These are phyloP conservation scores for Melaleuca quinquenervia DNA, from an alignment of 345 rosid genomes.

Conservation along the genomic window DNA sequence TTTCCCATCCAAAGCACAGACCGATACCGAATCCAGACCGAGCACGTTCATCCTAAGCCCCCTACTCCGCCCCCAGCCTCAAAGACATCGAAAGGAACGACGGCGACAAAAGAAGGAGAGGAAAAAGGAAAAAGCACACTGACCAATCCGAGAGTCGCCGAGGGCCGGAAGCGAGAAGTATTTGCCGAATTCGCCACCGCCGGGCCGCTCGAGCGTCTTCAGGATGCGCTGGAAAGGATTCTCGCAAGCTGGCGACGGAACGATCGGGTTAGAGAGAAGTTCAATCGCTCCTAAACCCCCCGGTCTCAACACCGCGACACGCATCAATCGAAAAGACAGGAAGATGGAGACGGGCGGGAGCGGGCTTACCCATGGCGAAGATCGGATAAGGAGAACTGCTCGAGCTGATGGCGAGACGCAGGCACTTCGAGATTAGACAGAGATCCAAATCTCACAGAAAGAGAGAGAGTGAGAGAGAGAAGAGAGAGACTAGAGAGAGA, in stretches of 20 bases:
- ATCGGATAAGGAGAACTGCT: neutral
- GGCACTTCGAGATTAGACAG: neutral
- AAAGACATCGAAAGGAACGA: neutral
- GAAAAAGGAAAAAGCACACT: constrained; percentile 8
- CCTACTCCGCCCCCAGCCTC: too few species aligned
- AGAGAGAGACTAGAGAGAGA: neutral
- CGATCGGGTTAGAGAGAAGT: neutral
- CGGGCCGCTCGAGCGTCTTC: constrained; percentile 60
- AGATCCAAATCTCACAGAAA: neutral
- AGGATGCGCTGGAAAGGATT: constrained; percentile 48
- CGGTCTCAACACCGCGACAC: neutral
- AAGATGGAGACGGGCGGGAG: neutral
- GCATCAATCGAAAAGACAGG: neutral
- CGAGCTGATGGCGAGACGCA: neutral
- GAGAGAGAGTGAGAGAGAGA: too few species aligned
- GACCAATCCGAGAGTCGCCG: constrained; percentile 61
- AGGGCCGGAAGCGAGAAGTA: constrained; percentile 65
- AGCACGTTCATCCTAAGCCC: neutral
- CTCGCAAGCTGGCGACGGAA: constrained; percentile 20
- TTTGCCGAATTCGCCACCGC: constrained; percentile 49
- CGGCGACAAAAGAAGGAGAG: neutral
- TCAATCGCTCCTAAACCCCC: neutral
- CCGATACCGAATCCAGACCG: neutral
- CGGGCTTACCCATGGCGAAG: neutral
- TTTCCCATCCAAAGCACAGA: neutral